Percentiles rank a stretch among this genome's conserved stretches.
Conservation (phyloP, 441 rosid genomes). For the Adansonia rubrostipa region DNA sequence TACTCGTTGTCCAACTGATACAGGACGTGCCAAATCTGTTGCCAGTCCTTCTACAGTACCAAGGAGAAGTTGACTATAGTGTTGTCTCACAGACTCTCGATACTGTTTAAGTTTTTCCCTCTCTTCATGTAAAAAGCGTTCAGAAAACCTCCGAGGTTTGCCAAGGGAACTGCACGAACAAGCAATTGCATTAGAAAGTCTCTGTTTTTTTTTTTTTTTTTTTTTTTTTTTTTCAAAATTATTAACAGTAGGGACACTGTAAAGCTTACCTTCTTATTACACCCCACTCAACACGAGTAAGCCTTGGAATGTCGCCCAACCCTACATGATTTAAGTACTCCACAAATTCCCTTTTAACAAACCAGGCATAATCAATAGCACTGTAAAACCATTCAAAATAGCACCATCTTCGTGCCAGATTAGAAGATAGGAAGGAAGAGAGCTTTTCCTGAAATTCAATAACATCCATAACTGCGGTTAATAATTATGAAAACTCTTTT, state of each 20-base stretch:
- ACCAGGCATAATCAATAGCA: slow-evolving; percentile 98
- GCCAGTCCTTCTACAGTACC: slow-evolving; percentile 90
- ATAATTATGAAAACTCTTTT: neutral
- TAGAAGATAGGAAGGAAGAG: slow-evolving; percentile 67
- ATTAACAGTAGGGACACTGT: slow-evolving; percentile 23
- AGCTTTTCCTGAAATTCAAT: slow-evolving; percentile 65
- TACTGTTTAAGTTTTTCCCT: slow-evolving; percentile 80
- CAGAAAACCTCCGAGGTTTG: slow-evolving; percentile 96
- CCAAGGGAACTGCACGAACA: slow-evolving; percentile 88
- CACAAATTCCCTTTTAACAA: slow-evolving; percentile 89
- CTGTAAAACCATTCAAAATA: slow-evolving; percentile 97
- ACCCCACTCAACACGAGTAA: slow-evolving; percentile 97
- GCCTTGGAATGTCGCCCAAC: slow-evolving; percentile 87
- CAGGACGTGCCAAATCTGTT: slow-evolving; percentile 93
- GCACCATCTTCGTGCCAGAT: slow-evolving; percentile 81
- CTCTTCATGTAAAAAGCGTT: slow-evolving; percentile 78
- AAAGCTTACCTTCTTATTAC: slow-evolving; percentile 81
- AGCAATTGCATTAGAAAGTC: slow-evolving; percentile 24
- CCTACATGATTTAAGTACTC: slow-evolving; percentile 95
- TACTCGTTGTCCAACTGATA: slow-evolving; percentile 89
- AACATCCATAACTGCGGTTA: slow-evolving; percentile 22
- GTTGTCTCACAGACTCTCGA: slow-evolving; percentile 89
- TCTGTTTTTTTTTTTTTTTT: neutral
- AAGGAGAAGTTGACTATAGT: slow-evolving; percentile 76
- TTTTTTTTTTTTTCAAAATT: slow-evolving; percentile 1